These are phyloP conservation scores for Metarhizium rileyi DNA, from an alignment of 2,329 filamentous ascomycete species.

Conservation along the genomic window DNA sequence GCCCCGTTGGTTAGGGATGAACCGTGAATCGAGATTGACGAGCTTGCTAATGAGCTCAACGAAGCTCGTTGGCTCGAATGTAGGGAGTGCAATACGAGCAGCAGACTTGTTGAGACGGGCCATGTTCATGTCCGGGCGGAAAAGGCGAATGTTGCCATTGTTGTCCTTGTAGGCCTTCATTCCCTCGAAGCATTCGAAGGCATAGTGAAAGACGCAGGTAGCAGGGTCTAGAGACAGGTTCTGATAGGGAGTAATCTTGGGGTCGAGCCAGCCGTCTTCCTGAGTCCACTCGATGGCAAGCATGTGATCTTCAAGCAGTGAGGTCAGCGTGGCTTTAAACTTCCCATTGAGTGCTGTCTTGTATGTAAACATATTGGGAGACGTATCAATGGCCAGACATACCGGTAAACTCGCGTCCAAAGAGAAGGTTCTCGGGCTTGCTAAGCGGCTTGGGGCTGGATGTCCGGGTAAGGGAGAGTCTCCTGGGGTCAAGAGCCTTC, in stretches of 20 bases:
- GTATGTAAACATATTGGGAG: neutral
- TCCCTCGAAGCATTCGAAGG: constrained; percentile 95
- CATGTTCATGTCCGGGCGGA: constrained; percentile 97
- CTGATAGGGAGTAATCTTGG: constrained; percentile 85
- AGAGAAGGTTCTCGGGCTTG: constrained; percentile 74
- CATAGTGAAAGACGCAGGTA: constrained; percentile 97
- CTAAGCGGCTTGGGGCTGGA: constrained; percentile 62
- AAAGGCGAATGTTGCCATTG: constrained; percentile 68
- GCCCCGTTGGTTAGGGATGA: constrained; percentile 77
- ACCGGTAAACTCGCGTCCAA: constrained; percentile 89
- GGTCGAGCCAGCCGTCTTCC: constrained; percentile 69
- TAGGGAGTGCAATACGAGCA: constrained; percentile 85
- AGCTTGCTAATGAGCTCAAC: constrained; percentile 76
- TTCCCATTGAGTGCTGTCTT: no score
- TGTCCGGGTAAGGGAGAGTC: constrained; percentile 66
- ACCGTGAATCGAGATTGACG: constrained; percentile 71
- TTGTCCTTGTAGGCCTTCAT: constrained; percentile 98
- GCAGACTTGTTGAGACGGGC: constrained; percentile 83
- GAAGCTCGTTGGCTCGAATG: constrained; percentile 63
- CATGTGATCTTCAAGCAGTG: constrained; percentile 72
- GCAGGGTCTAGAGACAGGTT: constrained; percentile 95
- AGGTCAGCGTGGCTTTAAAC: neutral
- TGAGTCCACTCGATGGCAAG: constrained; percentile 89
- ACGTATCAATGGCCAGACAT: neutral
- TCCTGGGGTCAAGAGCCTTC: constrained; percentile 64